phyloP scores from a whole-genome alignment of 352 stramenopile species.

The Pythium phragmiticola region DNA sequence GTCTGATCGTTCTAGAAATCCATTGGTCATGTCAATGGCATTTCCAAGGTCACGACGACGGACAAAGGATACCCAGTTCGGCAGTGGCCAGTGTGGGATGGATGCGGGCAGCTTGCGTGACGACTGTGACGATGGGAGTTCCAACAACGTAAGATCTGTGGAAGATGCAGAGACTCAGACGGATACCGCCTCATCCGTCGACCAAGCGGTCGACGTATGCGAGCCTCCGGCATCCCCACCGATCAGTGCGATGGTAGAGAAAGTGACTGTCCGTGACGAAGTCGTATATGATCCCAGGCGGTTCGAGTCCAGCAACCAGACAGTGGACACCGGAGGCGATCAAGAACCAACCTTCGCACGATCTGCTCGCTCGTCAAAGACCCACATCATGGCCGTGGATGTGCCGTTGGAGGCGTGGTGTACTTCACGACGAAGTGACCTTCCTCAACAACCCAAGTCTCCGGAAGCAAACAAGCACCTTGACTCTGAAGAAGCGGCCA shows the following conservation, averaged over 20 bases:
- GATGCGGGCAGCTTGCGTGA: too few relatives aligned
- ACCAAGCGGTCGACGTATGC: not conserved
- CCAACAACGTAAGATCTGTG: not conserved
- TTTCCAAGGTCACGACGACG: not conserved
- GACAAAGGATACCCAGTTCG: not conserved
- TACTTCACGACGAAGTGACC: not conserved
- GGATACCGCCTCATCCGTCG: not conserved
- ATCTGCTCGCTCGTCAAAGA: not conserved
- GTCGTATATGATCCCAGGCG: not conserved
- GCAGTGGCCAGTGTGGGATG: too few relatives aligned
- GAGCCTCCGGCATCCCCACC: not conserved
- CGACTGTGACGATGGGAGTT: not conserved
- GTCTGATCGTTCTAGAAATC: conserved; percentile 9
- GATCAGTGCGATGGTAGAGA: not conserved
- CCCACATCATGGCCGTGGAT: not conserved
- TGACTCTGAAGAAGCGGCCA: too few relatives aligned
- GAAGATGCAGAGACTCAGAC: conserved; percentile 12
- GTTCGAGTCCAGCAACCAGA: conserved; percentile 4
- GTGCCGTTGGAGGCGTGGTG: conserved; percentile 15
- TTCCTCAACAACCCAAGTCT: not conserved
- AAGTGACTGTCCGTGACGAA: not conserved
- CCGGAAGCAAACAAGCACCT: not conserved
- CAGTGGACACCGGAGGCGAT: not conserved
- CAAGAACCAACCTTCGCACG: not conserved
- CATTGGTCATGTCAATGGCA: conserved; percentile 37